Evolutionary conservation across 345 rosid genomes (phyloP).

Genomic region (Ceriops decandra): DNA sequence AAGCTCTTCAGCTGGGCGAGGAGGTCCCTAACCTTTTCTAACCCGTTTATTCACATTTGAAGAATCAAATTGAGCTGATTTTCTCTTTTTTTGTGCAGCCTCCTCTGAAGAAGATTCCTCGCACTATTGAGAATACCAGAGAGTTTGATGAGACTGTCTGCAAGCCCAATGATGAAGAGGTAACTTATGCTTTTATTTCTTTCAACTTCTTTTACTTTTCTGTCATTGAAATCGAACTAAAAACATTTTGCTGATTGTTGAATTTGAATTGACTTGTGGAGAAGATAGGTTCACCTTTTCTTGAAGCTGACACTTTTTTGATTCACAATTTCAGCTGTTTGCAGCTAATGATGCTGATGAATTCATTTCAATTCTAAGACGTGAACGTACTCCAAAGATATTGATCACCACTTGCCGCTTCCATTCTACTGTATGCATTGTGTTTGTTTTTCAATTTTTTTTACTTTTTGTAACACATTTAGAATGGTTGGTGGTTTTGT

Average conservation of each 20-base stretch:
- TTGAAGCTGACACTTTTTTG: slow-evolving; percentile 4
- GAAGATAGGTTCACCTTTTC: not conserved
- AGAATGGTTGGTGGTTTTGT: not conserved
- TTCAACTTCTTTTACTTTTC: not conserved
- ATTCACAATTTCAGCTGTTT: slow-evolving; percentile 48
- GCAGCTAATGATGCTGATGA: slow-evolving; percentile 91
- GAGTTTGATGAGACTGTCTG: slow-evolving; percentile 87
- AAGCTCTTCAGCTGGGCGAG: slow-evolving; percentile 85
- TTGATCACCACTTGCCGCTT: slow-evolving; percentile 90
- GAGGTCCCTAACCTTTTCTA: slow-evolving; percentile 44
- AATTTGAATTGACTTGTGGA: not conserved
- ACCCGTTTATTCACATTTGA: not conserved
- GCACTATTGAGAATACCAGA: slow-evolving; percentile 88
- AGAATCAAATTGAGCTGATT: no score
- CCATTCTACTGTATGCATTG: slow-evolving; percentile 70
- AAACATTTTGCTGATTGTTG: no score
- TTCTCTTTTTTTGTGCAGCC: slow-evolving; percentile 41
- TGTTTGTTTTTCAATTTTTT: slow-evolving; percentile 1
- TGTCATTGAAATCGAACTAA: not conserved
- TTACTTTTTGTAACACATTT: not conserved
- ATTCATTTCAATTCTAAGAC: slow-evolving; percentile 59
- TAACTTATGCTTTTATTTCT: slow-evolving; percentile 16
- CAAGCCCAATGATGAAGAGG: slow-evolving; percentile 93
- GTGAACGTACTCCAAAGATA: slow-evolving; percentile 55
- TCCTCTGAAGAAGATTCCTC: slow-evolving; percentile 60